Evolutionary conservation across 1,284 basidiomycete species (phyloP), one percentile per base, ranked within the genome.

Genomic region (Apiotrichum brassicae): DNA sequence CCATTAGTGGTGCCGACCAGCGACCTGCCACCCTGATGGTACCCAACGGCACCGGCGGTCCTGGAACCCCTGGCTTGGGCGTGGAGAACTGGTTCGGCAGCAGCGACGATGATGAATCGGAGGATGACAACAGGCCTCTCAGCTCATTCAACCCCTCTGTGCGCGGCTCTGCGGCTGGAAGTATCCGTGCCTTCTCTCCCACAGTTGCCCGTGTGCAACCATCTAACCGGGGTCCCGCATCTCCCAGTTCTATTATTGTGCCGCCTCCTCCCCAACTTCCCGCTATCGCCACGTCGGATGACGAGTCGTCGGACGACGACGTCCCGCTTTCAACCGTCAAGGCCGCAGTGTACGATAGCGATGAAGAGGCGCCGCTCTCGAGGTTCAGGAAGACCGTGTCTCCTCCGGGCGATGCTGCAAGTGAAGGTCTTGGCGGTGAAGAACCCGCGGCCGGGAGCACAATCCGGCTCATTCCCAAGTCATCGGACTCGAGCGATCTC

Each of bases 351-450:
- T 39, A 46, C 41, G 57, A 64, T 46, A 62, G 64, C n/a, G 70
- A 72, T 24, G 69, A 68, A 36, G 65, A 71, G 40, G 55, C 69
- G 6, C 70, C 70, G 0, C 60, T 72, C 3, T 67, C 64, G 2
- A 53, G 43, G 40, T 34, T 67, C 20, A 49, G 39, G 22, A 48
- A 48, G 43, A 30, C 33, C 18, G 20, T 18, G 8, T 39, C 25
- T 26, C 16, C 4, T 9, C 4, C 22, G 4, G 22, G 22, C 24
- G 16, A 13, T 16, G 5, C 26, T 8, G 16, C 26, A 13, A 18
- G 4, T 20, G 18, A 4, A 14, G 40, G 8, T 14, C 5, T 11
- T 6, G n/a, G 14, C 7, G 40, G 4, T 3, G 3, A 25, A 5
- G 3, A 25, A 5, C 12, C 12, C 7, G 16, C 24, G 12, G 39